Base-by-base conservation (phyloP, 2,329 filamentous ascomycete species). In the Dactylellina leptospora region DNA sequence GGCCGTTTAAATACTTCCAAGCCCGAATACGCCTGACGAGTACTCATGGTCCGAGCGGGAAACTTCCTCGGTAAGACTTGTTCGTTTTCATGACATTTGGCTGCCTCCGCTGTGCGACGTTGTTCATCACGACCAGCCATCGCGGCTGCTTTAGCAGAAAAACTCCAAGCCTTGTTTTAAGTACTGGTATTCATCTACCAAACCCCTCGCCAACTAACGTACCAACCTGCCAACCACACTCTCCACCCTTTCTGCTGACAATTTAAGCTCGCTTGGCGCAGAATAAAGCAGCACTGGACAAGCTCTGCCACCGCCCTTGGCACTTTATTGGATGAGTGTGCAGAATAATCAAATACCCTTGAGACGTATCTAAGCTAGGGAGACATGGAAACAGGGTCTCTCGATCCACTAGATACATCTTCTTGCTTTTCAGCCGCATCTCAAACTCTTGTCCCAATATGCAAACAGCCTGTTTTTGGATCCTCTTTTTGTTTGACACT, bases 101-200 rank as follows among this genome's bases (percentile, higher is more conserved):
- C 28, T 42, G 55, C 63, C 63, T 70, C 56, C 56, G 58, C 42
- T 58, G 64, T 63, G 64, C 64, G 56, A 71, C 64, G 44, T 51
- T 55, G 27, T 45, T 54, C 23, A 36, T 30, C 53, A 6, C 36
- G 1, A 40, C 10, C 51, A 22, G 51, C 40, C 25, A 69, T 71
- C 51, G 64, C 58, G 28, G 44, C 33, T 51, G 64, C 64, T 71
- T 56, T 71, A 11, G 9, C 25, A 8, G 50, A 40, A 27, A 33
- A 30, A 42, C 9, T 18, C 48, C 48, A 23, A 42, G 40, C 18
- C n/a, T n/a, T n/a, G n/a, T n/a, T n/a, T n/a, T n/a, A n/a, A n/a
- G n/a, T n/a, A n/a, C n/a, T n/a, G n/a, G n/a, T n/a, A n/a, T n/a
- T n/a, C n/a, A n/a, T n/a, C n/a, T n/a, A n/a, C n/a, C n/a, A n/a